Conservation (phyloP, 2,329 filamentous ascomycete genomes). For the Amphichorda felina region DNA sequence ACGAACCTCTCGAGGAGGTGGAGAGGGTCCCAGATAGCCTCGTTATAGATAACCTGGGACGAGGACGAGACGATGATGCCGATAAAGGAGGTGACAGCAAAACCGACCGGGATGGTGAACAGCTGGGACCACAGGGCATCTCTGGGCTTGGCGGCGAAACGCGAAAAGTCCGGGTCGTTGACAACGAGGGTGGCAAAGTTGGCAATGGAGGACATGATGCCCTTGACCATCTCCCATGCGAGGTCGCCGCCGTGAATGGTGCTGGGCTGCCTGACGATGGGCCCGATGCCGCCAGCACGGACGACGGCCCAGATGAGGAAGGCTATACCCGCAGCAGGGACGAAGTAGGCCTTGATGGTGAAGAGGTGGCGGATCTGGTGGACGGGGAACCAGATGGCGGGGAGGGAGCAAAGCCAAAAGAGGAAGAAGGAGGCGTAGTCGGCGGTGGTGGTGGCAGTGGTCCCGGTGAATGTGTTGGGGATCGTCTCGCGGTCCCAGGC, state of each 20-base stretch:
- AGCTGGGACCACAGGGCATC: slow-evolving; percentile 77
- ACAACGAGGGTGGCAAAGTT: slow-evolving; percentile 85
- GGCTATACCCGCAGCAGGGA: slow-evolving; percentile 70
- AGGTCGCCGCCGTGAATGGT: slow-evolving; percentile 54
- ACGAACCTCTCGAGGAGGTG: slow-evolving; percentile 55
- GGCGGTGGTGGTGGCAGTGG: slow-evolving; percentile 60
- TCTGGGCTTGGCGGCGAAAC: slow-evolving; percentile 65
- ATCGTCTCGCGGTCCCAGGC: slow-evolving; percentile 48
- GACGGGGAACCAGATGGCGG: slow-evolving; percentile 81
- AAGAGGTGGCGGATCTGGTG: slow-evolving; percentile 84
- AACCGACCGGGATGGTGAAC: slow-evolving; percentile 58
- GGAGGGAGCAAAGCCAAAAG: slow-evolving; percentile 72
- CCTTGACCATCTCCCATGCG: slow-evolving; percentile 72
- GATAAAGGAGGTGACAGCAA: slow-evolving; percentile 74
- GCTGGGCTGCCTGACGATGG: slow-evolving; percentile 61
- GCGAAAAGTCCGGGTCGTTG: slow-evolving; percentile 73
- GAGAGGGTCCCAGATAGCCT: slow-evolving; percentile 65
- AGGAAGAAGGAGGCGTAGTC: slow-evolving; percentile 76
- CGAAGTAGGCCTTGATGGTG: slow-evolving; percentile 78
- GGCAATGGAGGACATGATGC: slow-evolving; percentile 79
- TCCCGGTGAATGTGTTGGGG: slow-evolving; percentile 42
- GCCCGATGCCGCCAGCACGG: slow-evolving; percentile 70
- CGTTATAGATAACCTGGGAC: slow-evolving; percentile 53
- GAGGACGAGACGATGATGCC: slow-evolving; percentile 69
- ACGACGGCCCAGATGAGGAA: slow-evolving; percentile 84